Percentiles rank a stretch among this genome's conserved stretches.
Conservation (phyloP, 2,329 filamentous ascomycete species). For the Xylaria hypoxylon region DNA sequence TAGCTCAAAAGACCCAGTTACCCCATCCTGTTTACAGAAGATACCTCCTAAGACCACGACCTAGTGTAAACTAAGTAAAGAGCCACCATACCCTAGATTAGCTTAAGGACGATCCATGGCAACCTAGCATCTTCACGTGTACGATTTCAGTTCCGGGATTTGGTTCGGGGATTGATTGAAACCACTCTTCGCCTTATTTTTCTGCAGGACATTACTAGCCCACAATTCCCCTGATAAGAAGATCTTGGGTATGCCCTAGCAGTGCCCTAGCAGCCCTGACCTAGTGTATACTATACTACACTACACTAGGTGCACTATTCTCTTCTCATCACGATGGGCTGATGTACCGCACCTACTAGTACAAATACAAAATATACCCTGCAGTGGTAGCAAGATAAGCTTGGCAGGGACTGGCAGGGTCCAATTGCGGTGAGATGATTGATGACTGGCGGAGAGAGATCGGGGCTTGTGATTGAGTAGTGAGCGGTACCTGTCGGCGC, state of each 20-base stretch:
- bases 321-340: conserved; percentile 21
- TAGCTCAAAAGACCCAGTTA: conserved; percentile 9
- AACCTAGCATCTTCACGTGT: conserved; percentile 13
- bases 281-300: neutral
- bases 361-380: conserved; percentile 1
- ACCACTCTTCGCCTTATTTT: conserved; percentile 15
- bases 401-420: conserved; percentile 32
- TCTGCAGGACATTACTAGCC: conserved; percentile 12
- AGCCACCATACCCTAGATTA: conserved; percentile 2
- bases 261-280: neutral
- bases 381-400: conserved; percentile 13
- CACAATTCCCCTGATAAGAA: conserved; percentile 10
- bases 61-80: conserved; percentile 1
- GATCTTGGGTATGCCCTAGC: conserved; percentile 21
- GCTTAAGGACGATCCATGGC: conserved; percentile 16
- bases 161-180: conserved; percentile 35
- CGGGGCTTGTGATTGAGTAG: neutral
- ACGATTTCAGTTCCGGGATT: conserved; percentile 35
- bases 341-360: conserved; percentile 12
- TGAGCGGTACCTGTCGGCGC: conserved; percentile 19
- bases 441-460: conserved; percentile 6
- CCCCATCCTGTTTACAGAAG: conserved; percentile 4
- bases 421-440: conserved; percentile 28
- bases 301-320: neutral
- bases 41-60: neutral